Evolutionary conservation across 805 yeast genomes (phyloP).

Genomic region (Suhomyces tanzawaensis): DNA sequence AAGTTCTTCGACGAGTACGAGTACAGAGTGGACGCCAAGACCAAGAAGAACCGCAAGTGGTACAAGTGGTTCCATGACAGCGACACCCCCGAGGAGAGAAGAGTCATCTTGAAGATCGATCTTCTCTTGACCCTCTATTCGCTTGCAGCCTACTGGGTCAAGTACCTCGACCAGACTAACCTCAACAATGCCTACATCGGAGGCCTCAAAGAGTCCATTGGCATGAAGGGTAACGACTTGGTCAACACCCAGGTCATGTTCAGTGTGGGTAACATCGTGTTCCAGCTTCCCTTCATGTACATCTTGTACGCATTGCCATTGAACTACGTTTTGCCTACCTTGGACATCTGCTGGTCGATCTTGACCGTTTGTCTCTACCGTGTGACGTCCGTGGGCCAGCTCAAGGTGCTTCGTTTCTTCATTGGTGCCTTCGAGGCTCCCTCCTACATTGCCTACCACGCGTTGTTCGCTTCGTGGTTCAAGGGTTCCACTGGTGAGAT

Average conservation of each 20-base stretch:
- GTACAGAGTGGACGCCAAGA: slow-evolving; percentile 43
- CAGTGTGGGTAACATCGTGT: slow-evolving; percentile 56
- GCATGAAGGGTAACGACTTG: slow-evolving; percentile 61
- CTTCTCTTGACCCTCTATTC: slow-evolving; percentile 32
- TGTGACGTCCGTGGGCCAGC: slow-evolving; percentile 46
- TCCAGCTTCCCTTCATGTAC: slow-evolving; percentile 63
- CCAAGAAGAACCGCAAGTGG: slow-evolving; percentile 41
- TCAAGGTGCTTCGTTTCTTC: slow-evolving; percentile 63
- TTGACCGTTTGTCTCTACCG: slow-evolving; percentile 57
- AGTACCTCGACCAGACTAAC: slow-evolving; percentile 60
- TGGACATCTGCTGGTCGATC: slow-evolving; percentile 68
- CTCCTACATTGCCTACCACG: slow-evolving; percentile 37
- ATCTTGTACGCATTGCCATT: slow-evolving; percentile 55
- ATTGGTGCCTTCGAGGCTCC: slow-evolving; percentile 71
- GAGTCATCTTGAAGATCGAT: slow-evolving; percentile 31
- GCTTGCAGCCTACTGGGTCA: slow-evolving; percentile 57
- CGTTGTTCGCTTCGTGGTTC: slow-evolving; percentile 31
- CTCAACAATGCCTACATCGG: slow-evolving; percentile 64
- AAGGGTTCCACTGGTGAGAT: slow-evolving; percentile 43
- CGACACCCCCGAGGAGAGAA: slow-evolving; percentile 40
- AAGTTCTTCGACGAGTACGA: slow-evolving; percentile 58
- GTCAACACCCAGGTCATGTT: slow-evolving; percentile 58
- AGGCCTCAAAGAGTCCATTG: slow-evolving; percentile 56
- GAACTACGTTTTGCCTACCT: slow-evolving; percentile 48
- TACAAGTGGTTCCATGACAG: slow-evolving; percentile 54